Percentiles rank a stretch among this genome's conserved stretches.
Evolutionary conservation across 495 filamentous ascomycete species (phyloP).

Genomic region (Zalerion maritima): DNA sequence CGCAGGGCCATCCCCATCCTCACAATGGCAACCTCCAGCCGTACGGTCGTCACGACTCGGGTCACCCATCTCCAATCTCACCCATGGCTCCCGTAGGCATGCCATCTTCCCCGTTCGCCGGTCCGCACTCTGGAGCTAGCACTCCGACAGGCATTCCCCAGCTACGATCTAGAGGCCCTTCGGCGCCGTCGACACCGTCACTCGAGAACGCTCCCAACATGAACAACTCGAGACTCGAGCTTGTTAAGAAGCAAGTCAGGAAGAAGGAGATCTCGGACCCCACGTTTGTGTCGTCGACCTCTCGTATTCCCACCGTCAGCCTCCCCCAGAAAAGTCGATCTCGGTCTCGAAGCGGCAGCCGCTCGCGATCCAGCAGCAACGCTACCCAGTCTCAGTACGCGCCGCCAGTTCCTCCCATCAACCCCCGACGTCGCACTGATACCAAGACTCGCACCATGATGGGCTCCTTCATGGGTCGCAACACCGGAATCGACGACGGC

Average conservation of each 20-base stretch:
- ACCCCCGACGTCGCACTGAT: constrained; percentile 49
- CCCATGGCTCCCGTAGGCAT: constrained; percentile 43
- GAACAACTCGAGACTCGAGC: constrained; percentile 20
- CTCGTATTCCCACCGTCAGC: constrained; percentile 50
- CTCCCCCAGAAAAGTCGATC: constrained; percentile 19
- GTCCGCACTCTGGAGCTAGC: constrained; percentile 19
- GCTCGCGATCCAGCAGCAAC: constrained; percentile 24
- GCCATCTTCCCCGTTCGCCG: constrained; percentile 28
- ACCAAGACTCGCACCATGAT: constrained; percentile 39
- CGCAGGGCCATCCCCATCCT: constrained; percentile 16
- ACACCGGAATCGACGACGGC: constrained; percentile 17
- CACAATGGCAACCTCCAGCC: constrained; percentile 10
- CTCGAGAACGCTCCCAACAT: constrained; percentile 8
- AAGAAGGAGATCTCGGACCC: constrained; percentile 76
- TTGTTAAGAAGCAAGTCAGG: constrained; percentile 52
- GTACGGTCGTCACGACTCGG: constrained; percentile 19
- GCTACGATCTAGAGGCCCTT: constrained; percentile 11
- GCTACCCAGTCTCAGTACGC: constrained; percentile 14
- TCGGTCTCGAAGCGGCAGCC: constrained; percentile 17
- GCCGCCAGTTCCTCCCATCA: constrained; percentile 55
- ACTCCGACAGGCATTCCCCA: constrained; percentile 12
- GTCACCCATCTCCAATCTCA: constrained; percentile 31
- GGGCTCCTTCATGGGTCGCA: constrained; percentile 31
- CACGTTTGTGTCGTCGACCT: constrained; percentile 63
- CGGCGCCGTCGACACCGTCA: constrained; percentile 11